These are phyloP conservation scores for Cordyceps militaris DNA, from an alignment of 2,329 filamentous ascomycete genomes.

Conservation along the genomic window DNA sequence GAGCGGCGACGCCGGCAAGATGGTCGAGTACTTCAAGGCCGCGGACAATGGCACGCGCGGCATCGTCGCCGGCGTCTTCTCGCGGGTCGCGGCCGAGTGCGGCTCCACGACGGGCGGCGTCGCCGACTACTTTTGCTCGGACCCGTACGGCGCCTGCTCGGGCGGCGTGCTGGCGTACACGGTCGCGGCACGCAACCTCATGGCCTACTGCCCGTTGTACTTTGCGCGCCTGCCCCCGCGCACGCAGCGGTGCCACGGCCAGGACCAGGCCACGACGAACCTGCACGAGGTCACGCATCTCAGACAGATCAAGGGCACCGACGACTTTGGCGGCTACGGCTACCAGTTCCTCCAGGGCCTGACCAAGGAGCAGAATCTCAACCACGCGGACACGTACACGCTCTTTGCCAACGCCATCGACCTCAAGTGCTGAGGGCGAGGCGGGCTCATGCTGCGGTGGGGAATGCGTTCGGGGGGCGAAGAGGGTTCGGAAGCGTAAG, in stretches of 20 bases:
- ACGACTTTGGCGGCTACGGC: constrained; percentile 14
- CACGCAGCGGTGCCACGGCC: constrained; percentile 7
- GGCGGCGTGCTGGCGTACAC: constrained; percentile 32
- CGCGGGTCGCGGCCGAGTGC: constrained; percentile 43
- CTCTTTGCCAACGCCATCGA: constrained; percentile 16
- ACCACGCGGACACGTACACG: constrained; percentile 17
- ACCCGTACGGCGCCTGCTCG: constrained; percentile 35
- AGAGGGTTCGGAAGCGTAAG: no score
- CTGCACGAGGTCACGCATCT: constrained; percentile 13
- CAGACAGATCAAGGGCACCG: constrained; percentile 6
- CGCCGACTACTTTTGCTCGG: constrained; percentile 48
- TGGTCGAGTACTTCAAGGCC: constrained; percentile 59
- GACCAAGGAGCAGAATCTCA: constrained; percentile 13
- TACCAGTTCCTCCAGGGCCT: constrained; percentile 14
- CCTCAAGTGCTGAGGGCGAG: constrained; percentile 10
- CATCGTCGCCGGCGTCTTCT: constrained; percentile 40
- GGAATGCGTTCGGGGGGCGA: no score
- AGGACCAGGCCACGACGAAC: constrained; percentile 13
- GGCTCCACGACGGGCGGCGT: constrained; percentile 35
- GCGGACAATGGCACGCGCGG: constrained; percentile 34
- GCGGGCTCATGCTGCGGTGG: no score
- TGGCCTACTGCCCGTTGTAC: constrained; percentile 12
- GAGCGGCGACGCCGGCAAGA: constrained; percentile 40
- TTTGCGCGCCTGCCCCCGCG: constrained; percentile 15
- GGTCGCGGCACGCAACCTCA: constrained; percentile 9